Conservation (phyloP, 2,329 filamentous ascomycete species). For the Botrytis squamosa region DNA sequence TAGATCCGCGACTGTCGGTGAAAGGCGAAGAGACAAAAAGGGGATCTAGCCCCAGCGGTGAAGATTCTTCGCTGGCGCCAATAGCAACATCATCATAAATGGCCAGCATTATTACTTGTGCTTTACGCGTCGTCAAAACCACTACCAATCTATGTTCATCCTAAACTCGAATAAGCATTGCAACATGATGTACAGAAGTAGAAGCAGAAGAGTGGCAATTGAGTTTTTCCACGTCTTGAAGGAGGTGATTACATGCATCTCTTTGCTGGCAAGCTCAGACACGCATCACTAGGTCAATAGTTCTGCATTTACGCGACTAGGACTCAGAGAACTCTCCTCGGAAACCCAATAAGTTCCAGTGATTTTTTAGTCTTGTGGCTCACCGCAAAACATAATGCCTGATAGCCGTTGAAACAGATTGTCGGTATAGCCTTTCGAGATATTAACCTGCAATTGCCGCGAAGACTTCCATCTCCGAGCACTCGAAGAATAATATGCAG, state of each 20-base stretch:
- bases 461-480: not conserved
- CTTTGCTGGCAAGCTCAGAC: not conserved
- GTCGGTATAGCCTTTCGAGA: not conserved
- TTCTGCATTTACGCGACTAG: not conserved
- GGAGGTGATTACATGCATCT: not conserved
- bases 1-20: conserved; percentile 18
- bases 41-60: conserved; percentile 20
- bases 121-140: not conserved
- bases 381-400: not conserved
- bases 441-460: not conserved
- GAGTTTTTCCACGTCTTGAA: conserved; percentile 1
- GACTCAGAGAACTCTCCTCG: not conserved
- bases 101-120: not conserved
- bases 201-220: conserved; percentile 2
- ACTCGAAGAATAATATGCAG: not conserved
- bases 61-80: conserved; percentile 19
- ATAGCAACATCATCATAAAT: conserved; percentile 8
- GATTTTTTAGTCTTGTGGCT: not conserved
- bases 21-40: conserved; percentile 16
- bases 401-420: not conserved
- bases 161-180: not conserved
- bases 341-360: not conserved
- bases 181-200: conserved; percentile 9
- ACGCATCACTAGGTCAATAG: not conserved
- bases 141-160: not conserved